Evolutionary conservation across 2,329 filamentous ascomycete species (phyloP), one percentile per base, ranked within the genome.

Genomic region (Byssochlamys sp.): DNA sequence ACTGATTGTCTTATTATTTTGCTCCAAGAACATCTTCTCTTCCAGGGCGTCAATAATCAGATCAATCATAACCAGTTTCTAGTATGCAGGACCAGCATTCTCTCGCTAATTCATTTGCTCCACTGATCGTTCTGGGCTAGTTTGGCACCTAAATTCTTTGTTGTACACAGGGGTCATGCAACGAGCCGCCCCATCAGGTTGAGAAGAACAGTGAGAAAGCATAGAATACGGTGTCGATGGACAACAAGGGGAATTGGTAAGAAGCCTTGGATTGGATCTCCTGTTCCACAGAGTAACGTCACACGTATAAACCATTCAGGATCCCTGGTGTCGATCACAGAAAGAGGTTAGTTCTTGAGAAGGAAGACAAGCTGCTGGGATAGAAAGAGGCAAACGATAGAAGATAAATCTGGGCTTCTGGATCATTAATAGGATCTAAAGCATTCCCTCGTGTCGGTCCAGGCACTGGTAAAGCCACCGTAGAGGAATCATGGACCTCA

Each of bases 261-360:
- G 61, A 56, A 56, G 65, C 63, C 61, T 65, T 66, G 63, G 60
- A 65, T 66, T 63, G 65, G 64, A 69, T 63, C 57, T 61, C 59
- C 65, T 62, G 71, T 73, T 67, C 65, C 70, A 73, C 71, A 67
- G 66, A 63, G 71, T 71, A 73, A 73, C 71, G 71, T 72, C 67
- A 66, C 67, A 73, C 68, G 25, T 28, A 51, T 51, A 12, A 24
- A 28, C 24, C 24, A 28, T 28, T 51, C 14, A n/a, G 4, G n/a
- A 45, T 45, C 25, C 49, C 49, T 51, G 49, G 49, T n/a, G 49
- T 26, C 49, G 49, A 28, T 28, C 27, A 28, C 25, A 28, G 49
- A 51, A 51, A n/a, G 39, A 45, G 39, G 39, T 19, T 45, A 19
- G 39, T 3, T 14, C 39, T 45, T 45, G 35, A n/a, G 7, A 14